Conservation (phyloP, 805 yeast genomes). For the Saccharomycopsis fermentans region DNA sequence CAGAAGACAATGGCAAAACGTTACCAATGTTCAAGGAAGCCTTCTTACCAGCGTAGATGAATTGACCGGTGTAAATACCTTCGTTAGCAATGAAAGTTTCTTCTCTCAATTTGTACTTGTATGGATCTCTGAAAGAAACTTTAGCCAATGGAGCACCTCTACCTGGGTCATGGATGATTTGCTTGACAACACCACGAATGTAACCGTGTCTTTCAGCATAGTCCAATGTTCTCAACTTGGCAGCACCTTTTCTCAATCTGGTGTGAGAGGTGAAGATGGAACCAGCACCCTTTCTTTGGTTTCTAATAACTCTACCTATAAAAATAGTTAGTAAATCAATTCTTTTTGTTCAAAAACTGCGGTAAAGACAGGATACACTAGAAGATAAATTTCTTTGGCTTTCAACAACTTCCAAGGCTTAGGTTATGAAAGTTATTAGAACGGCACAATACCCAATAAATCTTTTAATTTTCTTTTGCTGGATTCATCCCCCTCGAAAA, state of each 20-base stretch:
- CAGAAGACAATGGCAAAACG: constrained; percentile 91
- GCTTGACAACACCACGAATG: constrained; percentile 98
- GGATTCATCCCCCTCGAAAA: no score
- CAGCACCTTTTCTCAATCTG: constrained; percentile 99
- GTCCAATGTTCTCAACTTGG: constrained; percentile 98
- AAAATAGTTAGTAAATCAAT: background rate
- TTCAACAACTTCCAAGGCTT: no score
- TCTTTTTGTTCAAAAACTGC: background rate
- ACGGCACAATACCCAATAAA: no score
- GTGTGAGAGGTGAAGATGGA: constrained; percentile 99
- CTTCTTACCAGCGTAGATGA: constrained; percentile 97
- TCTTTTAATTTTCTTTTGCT: no score
- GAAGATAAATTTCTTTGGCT: background rate
- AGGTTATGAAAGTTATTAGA: no score
- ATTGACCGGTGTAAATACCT: constrained; percentile 99
- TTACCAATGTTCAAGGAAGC: constrained; percentile 96
- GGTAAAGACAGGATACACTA: background rate
- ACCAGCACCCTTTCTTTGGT: constrained; percentile 99
- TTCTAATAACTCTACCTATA: constrained; percentile 98
- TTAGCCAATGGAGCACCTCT: constrained; percentile 99
- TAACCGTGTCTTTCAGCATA: constrained; percentile 99
- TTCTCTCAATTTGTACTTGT: constrained; percentile 95
- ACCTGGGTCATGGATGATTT: constrained; percentile 98
- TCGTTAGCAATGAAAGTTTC: constrained; percentile 99
- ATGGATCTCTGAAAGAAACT: constrained; percentile 99